These are phyloP conservation scores for Monosporascus ibericus DNA, from an alignment of 2,329 filamentous ascomycete species.

Conservation along the genomic window DNA sequence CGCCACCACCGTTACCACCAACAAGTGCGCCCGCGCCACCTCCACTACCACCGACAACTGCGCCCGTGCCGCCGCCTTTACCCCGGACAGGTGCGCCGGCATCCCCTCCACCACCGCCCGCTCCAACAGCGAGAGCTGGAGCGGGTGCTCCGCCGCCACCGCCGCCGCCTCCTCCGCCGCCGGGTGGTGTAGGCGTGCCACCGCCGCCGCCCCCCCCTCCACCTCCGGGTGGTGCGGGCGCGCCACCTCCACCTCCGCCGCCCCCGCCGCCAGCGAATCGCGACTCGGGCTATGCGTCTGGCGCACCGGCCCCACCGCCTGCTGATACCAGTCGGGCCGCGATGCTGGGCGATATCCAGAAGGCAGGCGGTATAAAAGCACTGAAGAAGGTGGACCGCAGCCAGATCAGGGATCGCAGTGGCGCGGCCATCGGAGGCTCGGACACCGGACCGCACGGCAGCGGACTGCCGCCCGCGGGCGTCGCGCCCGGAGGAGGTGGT, in stretches of 20 bases:
- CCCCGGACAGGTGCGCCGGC: slow-evolving; percentile 2
- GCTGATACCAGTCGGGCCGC: slow-evolving; percentile 47
- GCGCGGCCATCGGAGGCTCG: slow-evolving; percentile 46
- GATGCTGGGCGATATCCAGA: slow-evolving; percentile 66
- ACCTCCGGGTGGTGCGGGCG: slow-evolving; percentile 28
- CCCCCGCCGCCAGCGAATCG: slow-evolving; percentile 51
- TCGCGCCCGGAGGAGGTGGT: slow-evolving; percentile 48
- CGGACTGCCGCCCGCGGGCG: slow-evolving; percentile 45
- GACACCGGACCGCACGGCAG: slow-evolving; percentile 47
- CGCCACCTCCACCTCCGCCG: slow-evolving; percentile 20
- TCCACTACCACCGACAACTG: slow-evolving; percentile 17
- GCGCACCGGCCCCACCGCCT: slow-evolving; percentile 40
- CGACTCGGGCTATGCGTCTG: slow-evolving; percentile 52
- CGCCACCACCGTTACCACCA: slow-evolving; percentile 48
- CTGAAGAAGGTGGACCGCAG: slow-evolving; percentile 70
- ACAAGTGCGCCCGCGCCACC: slow-evolving; percentile 40
- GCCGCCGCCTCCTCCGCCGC: slow-evolving; percentile 7
- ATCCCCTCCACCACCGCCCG: slow-evolving; percentile 6
- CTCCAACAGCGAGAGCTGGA: slow-evolving; percentile 2
- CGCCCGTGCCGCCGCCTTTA: slow-evolving; percentile 19
- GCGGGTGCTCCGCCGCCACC: slow-evolving; percentile 10
- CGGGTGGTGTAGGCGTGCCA: slow-evolving; percentile 7
- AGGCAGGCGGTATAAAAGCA: slow-evolving; percentile 57
- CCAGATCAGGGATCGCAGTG: slow-evolving; percentile 68
- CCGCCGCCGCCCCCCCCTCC: slow-evolving; percentile 30